phyloP scores from a whole-genome alignment of 345 rosid genomes.

The Rhodamnia rubescens region DNA sequence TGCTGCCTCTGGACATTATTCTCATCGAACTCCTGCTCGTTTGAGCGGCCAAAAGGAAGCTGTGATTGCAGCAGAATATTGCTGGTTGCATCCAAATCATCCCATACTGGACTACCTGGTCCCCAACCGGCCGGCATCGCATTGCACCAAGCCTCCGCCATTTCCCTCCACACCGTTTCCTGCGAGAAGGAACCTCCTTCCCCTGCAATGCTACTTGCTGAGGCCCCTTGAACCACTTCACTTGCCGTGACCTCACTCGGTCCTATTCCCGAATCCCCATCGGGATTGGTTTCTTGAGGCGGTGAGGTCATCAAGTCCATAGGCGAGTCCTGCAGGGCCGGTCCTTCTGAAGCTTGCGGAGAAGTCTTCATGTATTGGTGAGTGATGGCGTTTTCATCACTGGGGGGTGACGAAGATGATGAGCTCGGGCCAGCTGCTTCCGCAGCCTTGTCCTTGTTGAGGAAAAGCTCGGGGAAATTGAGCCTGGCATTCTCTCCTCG shows the following conservation, averaged over 20 bases:
- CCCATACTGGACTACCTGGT: conserved; percentile 91
- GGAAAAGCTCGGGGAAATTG: conserved; percentile 76
- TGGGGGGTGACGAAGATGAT: conserved; percentile 1
- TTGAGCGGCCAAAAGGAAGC: conserved; percentile 29
- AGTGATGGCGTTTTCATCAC: not conserved
- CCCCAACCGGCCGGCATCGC: conserved; percentile 82
- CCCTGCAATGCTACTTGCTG: conserved; percentile 7
- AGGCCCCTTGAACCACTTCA: not conserved
- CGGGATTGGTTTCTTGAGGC: not conserved
- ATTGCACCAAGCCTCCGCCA: conserved; percentile 76
- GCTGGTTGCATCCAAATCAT: conserved; percentile 55
- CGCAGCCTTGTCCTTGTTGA: conserved; percentile 33
- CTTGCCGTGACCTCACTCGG: not conserved
- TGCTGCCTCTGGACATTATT: conserved; percentile 13
- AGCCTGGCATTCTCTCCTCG: conserved; percentile 84
- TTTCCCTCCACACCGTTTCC: conserved; percentile 59
- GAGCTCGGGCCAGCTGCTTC: conserved; percentile 15
- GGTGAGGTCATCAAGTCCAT: not conserved
- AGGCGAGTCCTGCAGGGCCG: not conserved
- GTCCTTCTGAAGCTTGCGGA: conserved; percentile 11
- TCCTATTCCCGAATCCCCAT: not conserved
- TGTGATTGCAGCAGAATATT: conserved; percentile 35
- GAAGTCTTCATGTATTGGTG: conserved; percentile 5
- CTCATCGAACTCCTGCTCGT: conserved; percentile 20
- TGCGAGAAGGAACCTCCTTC: conserved; percentile 23